These are phyloP conservation scores for Ophiostoma piceae DNA, from an alignment of 2,329 filamentous ascomycete species.

Conservation along the genomic window DNA sequence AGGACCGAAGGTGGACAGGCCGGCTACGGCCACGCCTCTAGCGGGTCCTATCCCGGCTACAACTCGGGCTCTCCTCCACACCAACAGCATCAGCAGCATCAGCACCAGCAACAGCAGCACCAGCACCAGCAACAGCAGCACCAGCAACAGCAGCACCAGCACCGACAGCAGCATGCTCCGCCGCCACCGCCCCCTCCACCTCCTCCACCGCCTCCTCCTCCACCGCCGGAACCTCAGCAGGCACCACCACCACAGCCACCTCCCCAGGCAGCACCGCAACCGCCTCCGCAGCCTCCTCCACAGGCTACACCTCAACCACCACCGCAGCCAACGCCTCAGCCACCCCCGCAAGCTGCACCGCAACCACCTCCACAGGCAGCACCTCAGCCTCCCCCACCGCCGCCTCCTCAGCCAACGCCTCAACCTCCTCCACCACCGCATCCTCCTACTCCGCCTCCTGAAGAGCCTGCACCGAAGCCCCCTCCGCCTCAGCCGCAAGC, in stretches of 20 bases:
- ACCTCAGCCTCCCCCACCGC: neutral
- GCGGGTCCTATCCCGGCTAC: conserved; percentile 32
- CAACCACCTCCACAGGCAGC: neutral
- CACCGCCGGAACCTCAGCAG: conserved; percentile 6
- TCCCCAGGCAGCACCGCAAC: conserved; percentile 20
- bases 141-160: conserved; percentile 13
- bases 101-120: conserved; percentile 16
- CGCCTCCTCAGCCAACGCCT: neutral
- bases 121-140: neutral
- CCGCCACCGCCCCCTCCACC: conserved; percentile 1
- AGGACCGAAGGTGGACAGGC: conserved; percentile 1
- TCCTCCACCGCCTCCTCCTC: conserved; percentile 12
- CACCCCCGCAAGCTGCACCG: neutral
- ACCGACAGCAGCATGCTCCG: neutral
- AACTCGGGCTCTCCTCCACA: conserved; percentile 23
- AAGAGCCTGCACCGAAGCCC: neutral
- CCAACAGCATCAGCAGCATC: conserved; percentile 23
- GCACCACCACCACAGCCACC: conserved; percentile 23
- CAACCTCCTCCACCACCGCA: conserved; percentile 3
- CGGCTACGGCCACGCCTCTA: conserved; percentile 7
- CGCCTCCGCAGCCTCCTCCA: conserved; percentile 4
- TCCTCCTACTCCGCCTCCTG: neutral
- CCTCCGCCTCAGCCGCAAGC: neutral
- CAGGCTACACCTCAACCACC: conserved; percentile 9
- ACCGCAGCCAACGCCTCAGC: conserved; percentile 10